These are phyloP conservation scores for Cercophora scortea DNA, from an alignment of 495 filamentous ascomycete species.

Conservation along the genomic window DNA sequence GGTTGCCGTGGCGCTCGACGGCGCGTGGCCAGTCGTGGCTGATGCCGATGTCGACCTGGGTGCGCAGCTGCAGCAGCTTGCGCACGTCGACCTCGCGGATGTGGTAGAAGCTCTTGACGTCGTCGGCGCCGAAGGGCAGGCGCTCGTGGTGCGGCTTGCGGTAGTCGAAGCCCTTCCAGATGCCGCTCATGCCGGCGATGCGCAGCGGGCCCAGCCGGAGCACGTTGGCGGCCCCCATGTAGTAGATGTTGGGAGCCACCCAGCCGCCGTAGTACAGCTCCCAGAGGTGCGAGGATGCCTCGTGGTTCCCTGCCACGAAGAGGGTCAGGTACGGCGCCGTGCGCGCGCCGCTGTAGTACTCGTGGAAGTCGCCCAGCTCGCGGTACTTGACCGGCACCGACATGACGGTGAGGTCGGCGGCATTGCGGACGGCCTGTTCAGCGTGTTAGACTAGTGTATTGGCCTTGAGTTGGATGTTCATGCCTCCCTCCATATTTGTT, in stretches of 20 bases:
- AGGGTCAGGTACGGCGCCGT: conserved; percentile 81
- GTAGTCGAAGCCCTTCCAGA: conserved; percentile 86
- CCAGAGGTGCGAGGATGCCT: conserved; percentile 76
- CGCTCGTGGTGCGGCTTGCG: conserved; percentile 72
- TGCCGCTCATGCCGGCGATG: conserved; percentile 86
- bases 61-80: conserved; percentile 77
- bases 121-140: conserved; percentile 69
- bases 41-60: conserved; percentile 79
- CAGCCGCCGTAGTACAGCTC: conserved; percentile 96
- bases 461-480: no score
- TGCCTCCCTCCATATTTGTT: no score
- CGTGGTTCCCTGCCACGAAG: conserved; percentile 92
- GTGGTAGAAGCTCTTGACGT: conserved; percentile 76
- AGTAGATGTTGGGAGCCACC: conserved; percentile 96
- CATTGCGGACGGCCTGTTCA: conserved; percentile 71
- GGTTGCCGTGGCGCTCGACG: conserved; percentile 68
- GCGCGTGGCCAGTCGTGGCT: conserved; percentile 92
- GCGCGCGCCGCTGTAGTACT: conserved; percentile 77
- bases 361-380: conserved; percentile 78
- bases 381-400: conserved; percentile 79
- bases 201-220: conserved; percentile 73
- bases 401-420: conserved; percentile 77
- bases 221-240: conserved; percentile 85
- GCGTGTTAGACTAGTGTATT: conserved; percentile 14
- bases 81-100: conserved; percentile 83